A percentile compares a stretch with the other conserved stretches of the same genome.
Evolutionary conservation across 2,329 filamentous ascomycete species (phyloP).

Genomic region (Cephalotrichum gorgonifer): DNA sequence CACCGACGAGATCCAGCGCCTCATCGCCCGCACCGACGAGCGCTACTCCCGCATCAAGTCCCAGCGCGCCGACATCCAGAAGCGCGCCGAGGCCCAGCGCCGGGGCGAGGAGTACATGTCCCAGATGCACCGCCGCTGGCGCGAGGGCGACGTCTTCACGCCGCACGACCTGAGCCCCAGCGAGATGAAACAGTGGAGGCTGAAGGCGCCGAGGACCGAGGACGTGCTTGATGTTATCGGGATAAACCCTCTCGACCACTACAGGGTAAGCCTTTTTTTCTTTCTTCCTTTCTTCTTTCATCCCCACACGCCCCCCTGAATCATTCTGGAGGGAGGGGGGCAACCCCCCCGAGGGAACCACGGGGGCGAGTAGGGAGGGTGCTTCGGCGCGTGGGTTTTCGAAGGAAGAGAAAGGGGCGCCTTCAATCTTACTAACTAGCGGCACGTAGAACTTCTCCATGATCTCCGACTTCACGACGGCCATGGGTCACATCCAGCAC

Average conservation of each 20-base stretch:
- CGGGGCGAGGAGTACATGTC: slow-evolving; percentile 42
- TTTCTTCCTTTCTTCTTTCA: slow-evolving; percentile 1
- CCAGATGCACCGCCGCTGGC: slow-evolving; percentile 63
- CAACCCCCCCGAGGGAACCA: too few species aligned
- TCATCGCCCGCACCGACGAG: slow-evolving; percentile 12
- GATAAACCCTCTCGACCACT: slow-evolving; percentile 72
- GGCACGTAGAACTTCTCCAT: slow-evolving; percentile 75
- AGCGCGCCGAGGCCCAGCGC: slow-evolving; percentile 16
- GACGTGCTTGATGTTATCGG: slow-evolving; percentile 76
- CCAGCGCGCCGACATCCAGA: slow-evolving; percentile 12
- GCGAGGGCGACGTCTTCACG: slow-evolving; percentile 74
- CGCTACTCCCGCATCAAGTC: slow-evolving; percentile 7
- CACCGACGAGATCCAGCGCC: slow-evolving; percentile 9
- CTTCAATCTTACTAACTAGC: background rate
- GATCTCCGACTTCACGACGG: slow-evolving; percentile 78
- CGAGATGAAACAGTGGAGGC: slow-evolving; percentile 77
- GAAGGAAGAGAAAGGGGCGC: background rate
- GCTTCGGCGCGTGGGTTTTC: background rate
- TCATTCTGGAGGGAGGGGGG: background rate
- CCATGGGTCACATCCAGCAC: slow-evolving; percentile 76
- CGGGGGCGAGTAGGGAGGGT: too few species aligned
- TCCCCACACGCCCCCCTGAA: background rate
- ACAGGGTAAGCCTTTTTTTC: slow-evolving; percentile 55
- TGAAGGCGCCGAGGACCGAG: slow-evolving; percentile 39
- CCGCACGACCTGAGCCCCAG: slow-evolving; percentile 72